Evolutionary conservation across 345 rosid genomes (phyloP), one percentile per base, ranked within the genome.

Genomic region (Boechera retrofracta): DNA sequence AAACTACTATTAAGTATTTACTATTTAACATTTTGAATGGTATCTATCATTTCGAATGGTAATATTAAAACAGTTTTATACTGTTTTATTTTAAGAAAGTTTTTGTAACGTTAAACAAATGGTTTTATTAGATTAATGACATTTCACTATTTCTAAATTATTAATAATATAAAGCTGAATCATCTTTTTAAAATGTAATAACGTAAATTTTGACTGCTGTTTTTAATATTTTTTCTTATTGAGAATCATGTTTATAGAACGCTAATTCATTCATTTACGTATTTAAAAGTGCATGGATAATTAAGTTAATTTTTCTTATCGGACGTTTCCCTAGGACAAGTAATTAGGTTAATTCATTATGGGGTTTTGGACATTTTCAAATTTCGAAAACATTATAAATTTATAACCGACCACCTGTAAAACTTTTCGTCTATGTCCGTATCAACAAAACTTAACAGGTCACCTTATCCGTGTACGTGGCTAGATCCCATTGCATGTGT

Each of bases 381-480:
- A 41, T 8, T 39, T 63, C 12, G 67, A n/a, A 55, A 54, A 16
- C 39, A 44, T 44, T 1, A 31, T 21, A 21, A 21, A 21, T 1
- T 21, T 21, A 21, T 16, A 66, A 33, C 45, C 33, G 39, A 41
- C 47, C 61, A 53, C n/a, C 28, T 68, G 62, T 54, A 68, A 13
- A 68, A 36, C 32, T 49, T 51, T 35, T 21, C 7, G 47, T 42
- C 32, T 51, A 3, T 51, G 44, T 54, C 35, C 7, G 35, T 18
- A n/a, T 12, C 12, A 16, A 31, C 2, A 18, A 70, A 44, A 13
- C 42, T 12, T 11, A 71, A 57, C 38, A 31, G 21, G 56, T 45
- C 26, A 42, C 36, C 71, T 64, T 64, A 54, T 64, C 77, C 56
- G 33, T 18, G 26, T 13, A 64, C 77, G 77, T 73, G 77, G 64